phyloP scores from a whole-genome alignment of 768 basidiomycete species.

The Pilatotrama ljubarskyi region DNA sequence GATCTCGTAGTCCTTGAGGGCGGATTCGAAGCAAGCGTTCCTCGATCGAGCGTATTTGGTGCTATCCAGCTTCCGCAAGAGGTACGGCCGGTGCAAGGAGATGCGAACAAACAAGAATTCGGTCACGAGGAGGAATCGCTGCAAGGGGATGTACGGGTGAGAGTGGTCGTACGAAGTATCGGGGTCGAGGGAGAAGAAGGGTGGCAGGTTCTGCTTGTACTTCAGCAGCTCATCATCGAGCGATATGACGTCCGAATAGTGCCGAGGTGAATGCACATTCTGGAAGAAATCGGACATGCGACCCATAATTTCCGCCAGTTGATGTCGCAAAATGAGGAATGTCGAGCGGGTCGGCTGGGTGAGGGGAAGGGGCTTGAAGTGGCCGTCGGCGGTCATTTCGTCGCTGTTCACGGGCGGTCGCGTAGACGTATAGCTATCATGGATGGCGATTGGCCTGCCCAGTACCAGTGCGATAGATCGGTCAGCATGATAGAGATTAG shows the following conservation, averaged over 20 bases:
- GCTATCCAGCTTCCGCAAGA: constrained; percentile 74
- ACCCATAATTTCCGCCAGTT: constrained; percentile 81
- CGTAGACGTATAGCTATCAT: constrained; percentile 87
- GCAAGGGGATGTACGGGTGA: constrained; percentile 68
- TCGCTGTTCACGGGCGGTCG: constrained; percentile 72
- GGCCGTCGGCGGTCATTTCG: constrained; percentile 47
- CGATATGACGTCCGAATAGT: constrained; percentile 78
- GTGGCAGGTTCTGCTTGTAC: constrained; percentile 75
- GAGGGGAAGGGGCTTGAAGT: constrained; percentile 53
- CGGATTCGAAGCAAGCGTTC: constrained; percentile 87
- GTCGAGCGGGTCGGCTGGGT: constrained; percentile 80
- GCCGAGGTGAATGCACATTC: constrained; percentile 71
- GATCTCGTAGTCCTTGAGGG: constrained; percentile 82
- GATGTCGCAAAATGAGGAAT: constrained; percentile 84
- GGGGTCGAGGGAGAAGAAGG: constrained; percentile 73
- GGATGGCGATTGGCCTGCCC: constrained; percentile 86
- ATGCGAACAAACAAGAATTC: constrained; percentile 87
- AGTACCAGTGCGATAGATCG: constrained; percentile 90
- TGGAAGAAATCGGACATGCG: constrained; percentile 94
- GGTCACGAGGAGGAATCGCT: constrained; percentile 86
- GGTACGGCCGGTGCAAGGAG: constrained; percentile 84
- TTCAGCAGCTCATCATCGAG: constrained; percentile 83
- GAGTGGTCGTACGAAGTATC: constrained; percentile 76
- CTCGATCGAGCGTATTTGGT: constrained; percentile 83
- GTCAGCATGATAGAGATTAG: constrained; percentile 92